Conservation (phyloP, 1,284 basidiomycete species). For the Retiboletus fuscus region DNA sequence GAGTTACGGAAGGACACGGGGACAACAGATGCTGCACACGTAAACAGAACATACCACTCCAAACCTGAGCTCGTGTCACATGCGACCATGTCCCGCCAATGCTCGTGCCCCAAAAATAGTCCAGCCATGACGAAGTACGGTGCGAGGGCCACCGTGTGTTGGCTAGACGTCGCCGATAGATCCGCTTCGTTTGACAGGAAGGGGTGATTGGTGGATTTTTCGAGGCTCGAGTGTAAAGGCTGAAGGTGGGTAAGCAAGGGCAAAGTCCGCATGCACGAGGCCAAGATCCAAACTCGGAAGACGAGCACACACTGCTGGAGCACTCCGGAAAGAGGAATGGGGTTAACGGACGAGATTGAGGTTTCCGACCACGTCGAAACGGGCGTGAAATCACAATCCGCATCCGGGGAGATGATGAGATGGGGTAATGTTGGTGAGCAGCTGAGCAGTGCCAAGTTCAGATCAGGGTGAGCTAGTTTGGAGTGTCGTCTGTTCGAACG, state of each 20-base stretch:
- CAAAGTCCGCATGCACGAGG: slow-evolving; percentile 20
- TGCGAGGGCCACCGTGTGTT: slow-evolving; percentile 11
- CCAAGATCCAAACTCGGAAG: slow-evolving; percentile 30
- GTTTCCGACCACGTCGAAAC: slow-evolving; percentile 28
- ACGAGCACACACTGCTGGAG: slow-evolving; percentile 30
- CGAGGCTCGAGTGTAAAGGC: slow-evolving; percentile 11
- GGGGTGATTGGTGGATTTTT: not conserved
- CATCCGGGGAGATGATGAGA: slow-evolving; percentile 22
- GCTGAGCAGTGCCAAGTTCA: slow-evolving; percentile 27
- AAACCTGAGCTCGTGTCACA: slow-evolving; percentile 33
- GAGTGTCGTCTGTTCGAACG: slow-evolving; percentile 32
- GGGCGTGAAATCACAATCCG: slow-evolving; percentile 27
- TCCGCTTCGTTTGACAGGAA: not conserved
- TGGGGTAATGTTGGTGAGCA: not conserved
- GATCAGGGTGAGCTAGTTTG: slow-evolving; percentile 32
- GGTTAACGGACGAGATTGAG: slow-evolving; percentile 21
- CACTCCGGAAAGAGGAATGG: not conserved
- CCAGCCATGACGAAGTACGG: slow-evolving; percentile 1
- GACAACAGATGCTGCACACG: slow-evolving; percentile 20
- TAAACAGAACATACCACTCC: slow-evolving; percentile 27
- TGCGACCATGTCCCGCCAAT: not conserved
- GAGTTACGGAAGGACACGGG: slow-evolving; percentile 18
- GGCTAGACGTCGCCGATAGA: not conserved
- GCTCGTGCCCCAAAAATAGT: not conserved
- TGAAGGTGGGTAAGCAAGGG: slow-evolving; percentile 8